Conservation (phyloP, 108 stramenopile species). For the Discostella pseudostelligera region DNA sequence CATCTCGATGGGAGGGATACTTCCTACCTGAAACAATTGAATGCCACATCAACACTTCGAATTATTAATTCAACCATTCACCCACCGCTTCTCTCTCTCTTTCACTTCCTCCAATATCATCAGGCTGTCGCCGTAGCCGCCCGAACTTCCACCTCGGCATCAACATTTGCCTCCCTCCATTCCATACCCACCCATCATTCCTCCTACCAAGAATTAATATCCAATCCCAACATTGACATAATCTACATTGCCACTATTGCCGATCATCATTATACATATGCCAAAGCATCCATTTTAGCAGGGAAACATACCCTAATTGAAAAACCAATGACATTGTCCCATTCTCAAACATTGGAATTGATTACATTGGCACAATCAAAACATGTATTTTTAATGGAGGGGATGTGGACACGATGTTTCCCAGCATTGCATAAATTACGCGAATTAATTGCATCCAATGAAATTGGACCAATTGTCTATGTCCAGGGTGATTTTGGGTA, state of each 20-base stretch:
- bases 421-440: conserved; percentile 54
- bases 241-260: conserved; percentile 61
- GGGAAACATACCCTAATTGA: conserved; percentile 52
- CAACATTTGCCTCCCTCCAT: conserved; percentile 45
- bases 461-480: conserved; percentile 49
- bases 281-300: conserved; percentile 29
- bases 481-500: conserved; percentile 59
- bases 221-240: conserved; percentile 48
- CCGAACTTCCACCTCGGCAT: conserved; percentile 23
- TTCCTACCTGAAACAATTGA: too few species aligned
- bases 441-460: conserved; percentile 33
- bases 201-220: conserved; percentile 41
- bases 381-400: conserved; percentile 51
- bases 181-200: conserved; percentile 33
- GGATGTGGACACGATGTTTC: conserved; percentile 61
- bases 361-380: conserved; percentile 37
- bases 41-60: too few species aligned
- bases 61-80: too few species aligned
- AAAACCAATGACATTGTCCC: conserved; percentile 45
- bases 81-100: too few species aligned
- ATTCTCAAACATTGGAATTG: conserved; percentile 21
- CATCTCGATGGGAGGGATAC: too few species aligned
- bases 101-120: too few species aligned
- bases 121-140: conserved; percentile 30
- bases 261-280: conserved; percentile 48